These are phyloP conservation scores for Paraphoma chrysanthemicola DNA, from an alignment of 2,329 filamentous ascomycete species.

Conservation along the genomic window DNA sequence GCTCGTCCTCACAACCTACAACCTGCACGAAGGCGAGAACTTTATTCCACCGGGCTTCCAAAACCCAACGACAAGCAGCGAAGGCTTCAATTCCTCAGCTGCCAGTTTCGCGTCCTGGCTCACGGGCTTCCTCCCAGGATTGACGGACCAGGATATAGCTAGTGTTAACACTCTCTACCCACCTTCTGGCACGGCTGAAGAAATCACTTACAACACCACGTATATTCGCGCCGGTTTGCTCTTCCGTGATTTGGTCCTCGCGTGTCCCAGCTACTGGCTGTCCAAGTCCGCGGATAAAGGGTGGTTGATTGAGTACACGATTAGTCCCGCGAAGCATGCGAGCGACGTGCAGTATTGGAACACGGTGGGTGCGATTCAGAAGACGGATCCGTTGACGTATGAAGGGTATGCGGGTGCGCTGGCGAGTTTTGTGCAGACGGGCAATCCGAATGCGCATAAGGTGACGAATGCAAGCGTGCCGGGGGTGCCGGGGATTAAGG, in stretches of 20 bases:
- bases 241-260: constrained; percentile 65
- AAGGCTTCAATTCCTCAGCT: constrained; percentile 59
- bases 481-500: constrained; percentile 55
- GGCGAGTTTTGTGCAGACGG: constrained; percentile 66
- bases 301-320: constrained; percentile 67
- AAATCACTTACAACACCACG: constrained; percentile 58
- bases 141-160: constrained; percentile 51
- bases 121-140: constrained; percentile 59
- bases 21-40: constrained; percentile 68
- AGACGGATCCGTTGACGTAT: constrained; percentile 61
- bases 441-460: constrained; percentile 65
- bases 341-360: constrained; percentile 66
- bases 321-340: constrained; percentile 65
- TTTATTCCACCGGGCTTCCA: constrained; percentile 63
- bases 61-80: constrained; percentile 30
- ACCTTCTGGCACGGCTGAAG: constrained; percentile 55
- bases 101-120: constrained; percentile 63
- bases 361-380: constrained; percentile 60
- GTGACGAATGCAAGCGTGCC: constrained; percentile 54
- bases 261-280: constrained; percentile 67
- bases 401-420: constrained; percentile 65
- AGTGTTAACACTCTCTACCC: constrained; percentile 58
- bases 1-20: constrained; percentile 63
- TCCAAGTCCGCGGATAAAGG: constrained; percentile 54
- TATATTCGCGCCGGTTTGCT: constrained; percentile 63